Conservation (phyloP, 805 yeast species). For the Metschnikowia bowlesiae region DNA sequence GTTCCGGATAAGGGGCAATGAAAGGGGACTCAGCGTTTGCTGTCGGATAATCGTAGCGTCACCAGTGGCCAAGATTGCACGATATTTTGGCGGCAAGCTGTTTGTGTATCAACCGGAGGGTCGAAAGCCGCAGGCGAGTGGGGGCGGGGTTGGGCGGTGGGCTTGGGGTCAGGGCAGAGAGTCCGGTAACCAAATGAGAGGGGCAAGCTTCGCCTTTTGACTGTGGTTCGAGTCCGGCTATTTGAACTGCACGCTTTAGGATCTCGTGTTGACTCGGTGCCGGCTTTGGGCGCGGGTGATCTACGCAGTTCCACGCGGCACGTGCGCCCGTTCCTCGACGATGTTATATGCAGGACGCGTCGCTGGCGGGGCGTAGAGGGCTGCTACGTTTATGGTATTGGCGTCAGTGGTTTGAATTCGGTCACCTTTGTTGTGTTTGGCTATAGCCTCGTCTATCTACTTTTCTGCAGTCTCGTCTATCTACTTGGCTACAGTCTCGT, state of each 20-base stretch:
- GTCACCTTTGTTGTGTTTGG: no score
- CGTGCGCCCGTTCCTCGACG: slow-evolving; percentile 1
- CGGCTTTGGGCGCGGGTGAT: slow-evolving; percentile 4
- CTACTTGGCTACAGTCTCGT: no score
- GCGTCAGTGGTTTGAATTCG: no score
- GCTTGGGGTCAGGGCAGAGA: neutral
- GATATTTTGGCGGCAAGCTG: neutral
- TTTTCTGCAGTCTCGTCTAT: no score
- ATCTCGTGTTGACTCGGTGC: slow-evolving; percentile 1
- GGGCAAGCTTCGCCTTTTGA: neutral
- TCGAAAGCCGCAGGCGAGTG: neutral
- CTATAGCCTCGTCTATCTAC: no score
- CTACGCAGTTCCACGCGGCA: neutral
- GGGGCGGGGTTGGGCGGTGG: neutral
- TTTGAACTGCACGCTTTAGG: slow-evolving; percentile 1
- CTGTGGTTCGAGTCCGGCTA: neutral
- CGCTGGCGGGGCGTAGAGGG: no score
- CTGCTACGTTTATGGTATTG: no score
- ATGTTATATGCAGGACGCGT: neutral
- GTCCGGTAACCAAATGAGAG: neutral
- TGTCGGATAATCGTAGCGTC: neutral
- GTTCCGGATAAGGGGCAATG: no score
- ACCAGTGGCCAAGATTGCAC: neutral
- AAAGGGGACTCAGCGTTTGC: no score
- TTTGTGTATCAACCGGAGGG: neutral